Evolutionary conservation across 2,329 filamentous ascomycete species (phyloP), one percentile per base, ranked within the genome.

Genomic region (Pseudohalonectria lignicola): DNA sequence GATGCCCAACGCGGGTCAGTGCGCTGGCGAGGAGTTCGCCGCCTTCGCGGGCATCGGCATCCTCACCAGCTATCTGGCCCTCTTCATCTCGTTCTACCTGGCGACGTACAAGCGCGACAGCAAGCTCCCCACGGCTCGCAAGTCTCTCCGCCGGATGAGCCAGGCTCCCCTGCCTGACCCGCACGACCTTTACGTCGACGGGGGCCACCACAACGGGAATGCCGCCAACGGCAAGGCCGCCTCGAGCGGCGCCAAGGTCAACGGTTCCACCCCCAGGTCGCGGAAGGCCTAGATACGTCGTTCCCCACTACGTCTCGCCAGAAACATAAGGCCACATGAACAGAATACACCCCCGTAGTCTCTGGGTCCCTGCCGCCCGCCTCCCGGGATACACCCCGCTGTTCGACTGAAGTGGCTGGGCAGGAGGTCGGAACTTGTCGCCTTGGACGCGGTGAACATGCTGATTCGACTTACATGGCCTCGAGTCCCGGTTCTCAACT

Each of bases 81-180:
- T 98, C 49, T 98, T 98, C 79, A 94, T 98, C 67, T 90, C 83
- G 37, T 98, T 98, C 80, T 98, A 96, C 75, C 74, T 94, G 51
- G 87, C 87, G 48, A 98, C 90, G 44, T 98, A 98, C 71, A 84
- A 82, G 69, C 88, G 86, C 71, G 79, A 82, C 45, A 76, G 78
- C 60, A 90, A 87, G 71, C 76, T 72, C 43, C 71, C 74, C 53
- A 87, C 81, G 51, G 84, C 85, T 53, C 88, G 85, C 63, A 92
- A 90, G 71, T 72, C 74, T 29, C 69, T 81, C 45, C 74, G 76
- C 44, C 71, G 73, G 49, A 79, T 79, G 73, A 74, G 69, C 50
- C 72, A 77, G 59, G 73, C 74, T 37, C 72, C 73, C 48, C 68
- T 92, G 37, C 84, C 90, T 51, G 87, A 93, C 59, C 86, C 88